Evolutionary conservation across 352 stramenopile genomes (phyloP), one percentile per base, ranked within the genome.

Genomic region (Phytopythium litorale): DNA sequence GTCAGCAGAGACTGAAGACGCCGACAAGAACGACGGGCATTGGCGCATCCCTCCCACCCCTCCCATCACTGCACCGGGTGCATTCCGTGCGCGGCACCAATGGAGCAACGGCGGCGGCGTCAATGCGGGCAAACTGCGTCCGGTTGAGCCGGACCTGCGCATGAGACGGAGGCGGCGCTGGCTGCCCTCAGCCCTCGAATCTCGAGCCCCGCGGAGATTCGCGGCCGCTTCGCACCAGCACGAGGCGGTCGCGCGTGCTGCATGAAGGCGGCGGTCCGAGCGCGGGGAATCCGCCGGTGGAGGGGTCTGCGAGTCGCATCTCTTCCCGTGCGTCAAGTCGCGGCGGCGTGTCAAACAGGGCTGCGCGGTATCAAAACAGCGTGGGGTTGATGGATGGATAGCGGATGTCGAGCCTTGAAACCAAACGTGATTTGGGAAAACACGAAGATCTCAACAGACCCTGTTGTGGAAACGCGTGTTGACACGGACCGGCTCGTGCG

Each of bases 241-340:
- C 12, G 25, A 8, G 3, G 12, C 45, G 11, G 13, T 51, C 21
- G 11, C 25, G 45, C 8, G 18, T 23, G 45, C 45, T 51, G 45
- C 21, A 30, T n/a, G 13, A 18, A 23, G 9, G n/a, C 45, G 25
- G 45, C 45, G 21, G 13, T 21, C 45, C 45, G 21, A 9, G 21
- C 45, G 8, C 45, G 21, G n/a, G 7, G 45, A 51, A 51, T 51
- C 45, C 45, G 45, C 45, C n/a, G 45, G 11, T 51, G 45, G 21
- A 51, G 45, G 45, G 21, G 42, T 49, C 40, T 45, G 8, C 1
- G 25, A 1, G 25, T 9, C 13, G 2, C 6, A 23, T 7, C 25
- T 33, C 46, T 53, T 35, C 46, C 46, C 5, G 25, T 13, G 46
- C 46, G 46, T 52, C 46, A 52, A 52, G 23, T 52, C 21, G 43